Conservation (phyloP, 441 rosid species). For the Biscutella laevigata region DNA sequence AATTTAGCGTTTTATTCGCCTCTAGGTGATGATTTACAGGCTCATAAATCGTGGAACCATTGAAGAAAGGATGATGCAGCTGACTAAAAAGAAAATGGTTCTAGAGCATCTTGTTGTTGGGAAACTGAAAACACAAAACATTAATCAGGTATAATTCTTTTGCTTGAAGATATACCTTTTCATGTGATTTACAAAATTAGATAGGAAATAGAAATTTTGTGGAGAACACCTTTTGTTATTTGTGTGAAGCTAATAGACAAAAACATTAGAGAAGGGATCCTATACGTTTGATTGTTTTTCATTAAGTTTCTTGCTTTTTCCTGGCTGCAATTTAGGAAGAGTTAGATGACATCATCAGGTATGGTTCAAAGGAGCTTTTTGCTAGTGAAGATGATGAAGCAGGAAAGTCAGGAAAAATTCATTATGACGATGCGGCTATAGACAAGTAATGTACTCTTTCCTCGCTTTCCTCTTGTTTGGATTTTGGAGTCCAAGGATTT, state of each 20-base stretch:
- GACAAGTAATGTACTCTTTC: slow-evolving; percentile 39
- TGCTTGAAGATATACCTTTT: neutral
- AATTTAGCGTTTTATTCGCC: neutral
- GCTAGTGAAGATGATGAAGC: slow-evolving; percentile 76
- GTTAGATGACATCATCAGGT: slow-evolving; percentile 77
- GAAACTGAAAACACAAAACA: neutral
- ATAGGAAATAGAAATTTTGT: no score
- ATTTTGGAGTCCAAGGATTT: no score
- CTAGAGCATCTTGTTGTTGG: slow-evolving; percentile 11
- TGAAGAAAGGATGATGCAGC: slow-evolving; percentile 80
- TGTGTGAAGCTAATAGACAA: no score
- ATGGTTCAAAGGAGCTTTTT: slow-evolving; percentile 87
- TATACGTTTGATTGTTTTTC: no score
- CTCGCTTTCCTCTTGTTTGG: slow-evolving; percentile 8
- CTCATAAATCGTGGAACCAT: slow-evolving; percentile 64
- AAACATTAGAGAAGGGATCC: no score
- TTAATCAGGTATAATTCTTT: neutral
- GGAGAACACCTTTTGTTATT: no score
- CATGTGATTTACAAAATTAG: neutral
- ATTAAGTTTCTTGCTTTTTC: no score
- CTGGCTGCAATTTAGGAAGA: slow-evolving; percentile 50
- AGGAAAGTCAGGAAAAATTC: slow-evolving; percentile 77
- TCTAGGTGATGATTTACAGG: slow-evolving; percentile 82
- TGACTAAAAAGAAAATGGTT: slow-evolving; percentile 8
- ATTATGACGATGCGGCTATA: slow-evolving; percentile 80